These are phyloP conservation scores for Phytomonas sp. DNA, from an alignment of 208 protist genomes.

Conservation along the genomic window DNA sequence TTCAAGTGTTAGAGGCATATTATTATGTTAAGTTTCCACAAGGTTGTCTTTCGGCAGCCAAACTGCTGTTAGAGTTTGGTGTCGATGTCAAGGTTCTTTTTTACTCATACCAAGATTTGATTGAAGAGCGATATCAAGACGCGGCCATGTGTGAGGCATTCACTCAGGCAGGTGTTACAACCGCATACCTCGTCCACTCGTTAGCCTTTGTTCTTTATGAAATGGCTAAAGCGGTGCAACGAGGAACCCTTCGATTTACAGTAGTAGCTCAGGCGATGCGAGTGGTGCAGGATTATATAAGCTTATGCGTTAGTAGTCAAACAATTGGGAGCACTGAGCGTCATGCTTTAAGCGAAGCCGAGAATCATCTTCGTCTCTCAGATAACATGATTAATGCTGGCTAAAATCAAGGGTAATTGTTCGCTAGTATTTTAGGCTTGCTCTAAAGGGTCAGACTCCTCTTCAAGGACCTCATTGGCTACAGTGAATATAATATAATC, in stretches of 20 bases:
- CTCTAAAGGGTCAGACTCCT: not conserved
- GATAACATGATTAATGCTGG: slow-evolving; percentile 1
- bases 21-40: slow-evolving; percentile 27
- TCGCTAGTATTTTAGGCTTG: not conserved
- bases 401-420: not conserved
- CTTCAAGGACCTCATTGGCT: not conserved
- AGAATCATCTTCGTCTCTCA: slow-evolving; percentile 2
- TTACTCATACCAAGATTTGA: slow-evolving; percentile 43
- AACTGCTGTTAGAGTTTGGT: slow-evolving; percentile 50
- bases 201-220: slow-evolving; percentile 41
- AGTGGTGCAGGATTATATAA: slow-evolving; percentile 23
- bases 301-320: not conserved
- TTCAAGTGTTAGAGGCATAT: slow-evolving; percentile 56
- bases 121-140: slow-evolving; percentile 40
- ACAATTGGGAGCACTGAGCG: slow-evolving; percentile 1
- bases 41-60: slow-evolving; percentile 39
- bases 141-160: slow-evolving; percentile 23
- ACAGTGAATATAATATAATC: not conserved
- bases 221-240: slow-evolving; percentile 29
- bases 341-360: not conserved
- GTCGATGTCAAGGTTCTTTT: slow-evolving; percentile 67
- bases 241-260: slow-evolving; percentile 26
- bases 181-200: slow-evolving; percentile 48
- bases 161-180: slow-evolving; percentile 17
- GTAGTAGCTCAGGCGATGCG: slow-evolving; percentile 29